Base-by-base conservation (phyloP, 108 stramenopile genomes). In the Mayamaea pseudoterrestris region DNA sequence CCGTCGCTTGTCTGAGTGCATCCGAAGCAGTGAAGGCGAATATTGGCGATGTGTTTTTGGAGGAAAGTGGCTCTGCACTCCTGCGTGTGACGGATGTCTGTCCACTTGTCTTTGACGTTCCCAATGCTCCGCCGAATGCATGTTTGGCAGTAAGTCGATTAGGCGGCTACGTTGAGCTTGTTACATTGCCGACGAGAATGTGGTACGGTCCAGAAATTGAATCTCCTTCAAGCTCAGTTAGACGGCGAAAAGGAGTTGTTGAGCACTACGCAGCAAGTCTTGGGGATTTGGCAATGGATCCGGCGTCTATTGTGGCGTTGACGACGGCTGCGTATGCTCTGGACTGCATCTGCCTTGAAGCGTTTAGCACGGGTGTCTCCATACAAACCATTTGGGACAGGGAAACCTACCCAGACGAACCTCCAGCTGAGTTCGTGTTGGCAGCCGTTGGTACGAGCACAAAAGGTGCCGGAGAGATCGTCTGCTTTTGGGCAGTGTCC, bases 121-220 rank as follows among this genome's bases (percentile, higher is more conserved):
- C 3, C 16, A 32, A 35, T 5, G 22, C 30, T 1, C 27, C 6
- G n/a, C 47, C 58, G 26, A 44, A 52, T 8, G 58, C 60, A 18
- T 58, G 66, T 23, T 41, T 90, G 28, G 78, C 53, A 12, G 48
- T 90, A 6, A 61, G 76, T 9, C 78, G 88, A 31, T 50, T 90
- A 47, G 83, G 88, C 18, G 88, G 78, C 7, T 78, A 52, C 46
- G 55, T 90, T 14, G 88, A 90, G 55, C 51, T 90, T 7, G 39
- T 90, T 13, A 75, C 78, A 18, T 11, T 90, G 5, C 76, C 83
- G 21, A 50, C 48, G n/a, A 46, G 54, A 40, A 25, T 90, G 11
- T 85, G 83, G 76, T 43, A 47, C 0, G 75, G 70, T 9, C 68
- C 65, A 5, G 30, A 58, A n/a, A n/a, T n/a, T n/a, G n/a, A n/a